phyloP scores from a whole-genome alignment of 2,329 filamentous ascomycete species.

The Fusarium poae region DNA sequence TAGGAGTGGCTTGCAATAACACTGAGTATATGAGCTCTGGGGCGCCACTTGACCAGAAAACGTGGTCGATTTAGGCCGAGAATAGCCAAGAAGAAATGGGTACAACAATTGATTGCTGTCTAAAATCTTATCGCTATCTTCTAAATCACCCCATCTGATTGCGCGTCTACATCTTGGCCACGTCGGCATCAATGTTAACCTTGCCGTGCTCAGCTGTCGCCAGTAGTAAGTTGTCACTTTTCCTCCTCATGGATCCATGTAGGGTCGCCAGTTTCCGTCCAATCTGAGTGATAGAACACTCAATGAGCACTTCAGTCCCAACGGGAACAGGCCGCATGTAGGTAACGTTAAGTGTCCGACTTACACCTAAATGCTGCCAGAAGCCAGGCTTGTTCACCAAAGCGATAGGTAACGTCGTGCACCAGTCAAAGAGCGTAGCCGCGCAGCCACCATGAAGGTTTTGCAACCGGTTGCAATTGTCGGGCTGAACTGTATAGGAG shows the following conservation, averaged over 20 bases:
- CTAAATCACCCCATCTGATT: not conserved
- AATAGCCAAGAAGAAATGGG: not conserved
- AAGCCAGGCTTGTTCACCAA: conserved; percentile 69
- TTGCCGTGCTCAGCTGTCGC: conserved; percentile 75
- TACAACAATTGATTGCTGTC: not conserved
- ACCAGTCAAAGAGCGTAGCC: conserved; percentile 75
- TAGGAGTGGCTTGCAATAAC: not conserved
- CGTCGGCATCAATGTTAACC: conserved; percentile 67
- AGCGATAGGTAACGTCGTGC: conserved; percentile 70
- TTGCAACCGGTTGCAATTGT: conserved; percentile 65
- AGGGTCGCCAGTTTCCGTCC: conserved; percentile 68
- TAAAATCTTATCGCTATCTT: not conserved
- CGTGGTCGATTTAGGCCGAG: not conserved
- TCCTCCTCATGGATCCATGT: conserved; percentile 66
- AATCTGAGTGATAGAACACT: conserved; percentile 69
- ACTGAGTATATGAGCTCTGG: not conserved
- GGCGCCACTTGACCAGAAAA: too few species aligned
- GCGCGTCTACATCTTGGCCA: conserved; percentile 37
- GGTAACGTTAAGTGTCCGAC: conserved; percentile 73
- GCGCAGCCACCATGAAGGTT: conserved; percentile 74
- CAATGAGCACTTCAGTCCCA: conserved; percentile 65
- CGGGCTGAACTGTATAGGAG: conserved; percentile 61
- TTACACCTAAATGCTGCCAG: conserved; percentile 74
- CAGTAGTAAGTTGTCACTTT: conserved; percentile 65
- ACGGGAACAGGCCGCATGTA: conserved; percentile 73